A percentile compares a stretch with the other conserved stretches of the same genome.
These are phyloP conservation scores for Gnomoniopsis smithogilvyi DNA, from an alignment of 2,329 filamentous ascomycete genomes.

Conservation along the genomic window DNA sequence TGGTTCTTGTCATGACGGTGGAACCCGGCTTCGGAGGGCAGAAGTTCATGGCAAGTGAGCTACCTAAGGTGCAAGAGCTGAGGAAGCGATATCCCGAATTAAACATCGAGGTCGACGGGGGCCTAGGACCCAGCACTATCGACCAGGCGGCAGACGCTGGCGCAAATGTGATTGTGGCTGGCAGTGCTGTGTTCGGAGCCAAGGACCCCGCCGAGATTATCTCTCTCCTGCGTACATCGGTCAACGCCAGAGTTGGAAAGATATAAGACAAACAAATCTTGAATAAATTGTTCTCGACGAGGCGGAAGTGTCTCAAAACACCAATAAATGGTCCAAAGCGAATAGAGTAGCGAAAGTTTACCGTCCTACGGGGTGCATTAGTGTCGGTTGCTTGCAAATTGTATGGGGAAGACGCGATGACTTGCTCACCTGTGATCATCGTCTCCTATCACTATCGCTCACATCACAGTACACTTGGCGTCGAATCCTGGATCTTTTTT, in stretches of 20 bases:
- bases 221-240: slow-evolving; percentile 71
- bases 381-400: slow-evolving; percentile 4
- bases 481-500: slow-evolving; percentile 35
- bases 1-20: slow-evolving; percentile 98
- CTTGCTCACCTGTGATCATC: not conserved
- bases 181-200: slow-evolving; percentile 92
- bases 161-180: slow-evolving; percentile 96
- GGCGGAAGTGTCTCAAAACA: not conserved
- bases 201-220: slow-evolving; percentile 87
- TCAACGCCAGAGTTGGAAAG: slow-evolving; percentile 57
- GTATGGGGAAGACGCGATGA: not conserved
- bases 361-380: not conserved
- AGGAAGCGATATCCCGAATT: slow-evolving; percentile 82
- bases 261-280: slow-evolving; percentile 24
- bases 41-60: slow-evolving; percentile 95
- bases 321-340: not conserved
- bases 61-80: slow-evolving; percentile 87
- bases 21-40: slow-evolving; percentile 96
- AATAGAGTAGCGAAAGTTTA: not conserved
- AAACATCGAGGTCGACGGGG: slow-evolving; percentile 95
- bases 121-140: slow-evolving; percentile 82
- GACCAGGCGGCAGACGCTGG: slow-evolving; percentile 92
- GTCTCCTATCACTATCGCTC: slow-evolving; percentile 16
- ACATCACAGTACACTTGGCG: slow-evolving; percentile 36
- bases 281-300: not conserved